A percentile compares a stretch with the other conserved stretches of the same genome.
Conservation (phyloP, 306 rosid genomes). For the Arachis stenosperma region DNA sequence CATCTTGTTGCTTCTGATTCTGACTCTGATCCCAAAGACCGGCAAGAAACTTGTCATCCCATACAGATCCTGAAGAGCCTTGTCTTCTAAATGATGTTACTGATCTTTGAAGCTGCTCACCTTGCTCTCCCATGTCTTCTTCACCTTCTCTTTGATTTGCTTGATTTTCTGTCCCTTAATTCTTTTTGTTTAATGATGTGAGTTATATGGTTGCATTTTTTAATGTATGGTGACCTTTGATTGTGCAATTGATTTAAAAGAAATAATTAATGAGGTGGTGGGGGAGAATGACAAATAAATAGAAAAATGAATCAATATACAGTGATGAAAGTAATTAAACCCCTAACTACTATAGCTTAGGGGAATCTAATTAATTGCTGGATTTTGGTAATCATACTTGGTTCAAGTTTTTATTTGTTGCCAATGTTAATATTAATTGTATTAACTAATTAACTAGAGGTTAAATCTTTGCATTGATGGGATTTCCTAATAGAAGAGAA, state of each 20-base stretch:
- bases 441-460: too few relatives aligned
- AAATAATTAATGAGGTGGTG: conserved; percentile 17
- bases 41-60: conserved; percentile 64
- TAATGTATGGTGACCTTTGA: conserved; percentile 18
- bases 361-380: conserved; percentile 31
- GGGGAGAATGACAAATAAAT: conserved; percentile 36
- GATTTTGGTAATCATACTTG: background rate
- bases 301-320: background rate
- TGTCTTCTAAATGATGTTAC: conserved; percentile 75
- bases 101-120: conserved; percentile 59
- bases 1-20: background rate
- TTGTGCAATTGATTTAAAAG: conserved; percentile 10
- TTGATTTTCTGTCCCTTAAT: background rate
- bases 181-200: too few relatives aligned
- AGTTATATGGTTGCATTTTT: conserved; percentile 5
- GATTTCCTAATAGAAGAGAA: background rate
- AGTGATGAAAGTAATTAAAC: background rate
- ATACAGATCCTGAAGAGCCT: conserved; percentile 75
- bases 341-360: background rate
- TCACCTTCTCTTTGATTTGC: conserved; percentile 2
- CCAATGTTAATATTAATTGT: too few relatives aligned
- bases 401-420: background rate
- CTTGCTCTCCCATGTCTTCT: conserved; percentile 19
- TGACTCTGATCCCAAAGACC: conserved; percentile 33
- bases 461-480: conserved; percentile 21